Evolutionary conservation across 106 monocot species (phyloP).

Genomic region (Dendrobium officinale): DNA sequence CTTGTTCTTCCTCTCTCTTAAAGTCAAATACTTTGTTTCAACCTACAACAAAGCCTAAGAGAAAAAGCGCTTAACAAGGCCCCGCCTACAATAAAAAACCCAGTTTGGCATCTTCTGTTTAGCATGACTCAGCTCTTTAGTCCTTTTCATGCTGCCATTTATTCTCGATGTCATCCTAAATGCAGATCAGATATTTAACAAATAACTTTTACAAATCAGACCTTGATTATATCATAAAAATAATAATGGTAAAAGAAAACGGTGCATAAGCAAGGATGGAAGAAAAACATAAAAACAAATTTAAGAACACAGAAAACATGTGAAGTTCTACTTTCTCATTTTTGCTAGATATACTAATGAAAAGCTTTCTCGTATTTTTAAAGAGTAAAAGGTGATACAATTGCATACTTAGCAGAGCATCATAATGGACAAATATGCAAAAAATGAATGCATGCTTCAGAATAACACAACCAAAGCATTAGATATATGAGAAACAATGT

Average conservation of each 20-base stretch:
- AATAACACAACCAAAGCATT: background rate
- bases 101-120: conserved; percentile 71
- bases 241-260: background rate
- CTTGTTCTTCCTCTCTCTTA: conserved; percentile 19
- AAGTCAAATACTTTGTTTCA: conserved; percentile 61
- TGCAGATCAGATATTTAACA: background rate
- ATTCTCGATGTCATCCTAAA: conserved; percentile 53
- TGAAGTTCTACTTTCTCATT: background rate
- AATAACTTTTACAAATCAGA: background rate
- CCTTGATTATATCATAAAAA: background rate
- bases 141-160: conserved; percentile 28
- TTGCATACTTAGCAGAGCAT: background rate
- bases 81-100: conserved; percentile 75
- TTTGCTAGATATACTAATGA: background rate
- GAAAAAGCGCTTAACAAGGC: conserved; percentile 73
- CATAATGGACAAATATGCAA: background rate
- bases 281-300: background rate
- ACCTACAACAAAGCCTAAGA: conserved; percentile 57
- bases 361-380: background rate
- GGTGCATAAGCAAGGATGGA: background rate
- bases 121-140: conserved; percentile 25
- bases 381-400: background rate
- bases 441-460: background rate
- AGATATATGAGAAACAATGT: background rate
- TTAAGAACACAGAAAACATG: background rate